Evolutionary conservation across 2,329 filamentous ascomycete species (phyloP), one percentile per base, ranked within the genome.

Genomic region (Fonsecaea erecta): DNA sequence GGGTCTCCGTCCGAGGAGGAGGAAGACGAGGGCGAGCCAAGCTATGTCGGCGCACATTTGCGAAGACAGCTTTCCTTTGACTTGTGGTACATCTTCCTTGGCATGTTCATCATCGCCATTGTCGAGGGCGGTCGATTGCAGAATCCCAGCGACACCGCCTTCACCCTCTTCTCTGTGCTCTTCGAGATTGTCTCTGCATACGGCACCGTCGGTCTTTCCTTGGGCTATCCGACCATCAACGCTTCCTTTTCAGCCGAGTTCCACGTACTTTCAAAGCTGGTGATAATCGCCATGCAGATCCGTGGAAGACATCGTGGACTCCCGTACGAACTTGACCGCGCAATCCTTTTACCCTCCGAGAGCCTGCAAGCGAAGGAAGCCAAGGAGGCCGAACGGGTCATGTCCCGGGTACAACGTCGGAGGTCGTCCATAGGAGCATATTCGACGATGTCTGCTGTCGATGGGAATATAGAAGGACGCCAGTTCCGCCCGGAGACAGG

Each of bases 51-150:
- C 2, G 89, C 91, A 58, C 95, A 99, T 86, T 84, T 99, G 76
- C 90, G 95, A 40, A 88, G 91, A 53, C 95, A 99, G 77, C 85
- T 99, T 37, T 96, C 93, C 60, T 99, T 99, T 80, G 95, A 99
- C 78, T 78, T 99, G 77, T 99, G 95, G 95, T 99, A 93, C 73
- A 90, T 99, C 64, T 97, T 96, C 74, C 77, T 98, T 24, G 95
- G 95, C 0, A 87, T 96, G 71, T 99, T 99, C 79, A 86, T 98
- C 75, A 90, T 99, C 73, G 85, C 90, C 66, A 97, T 99, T 72
- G 88, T 91, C 32, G 96, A 99, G 79, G 94, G 93, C 3, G 63
- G 73, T 7, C 86, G 88, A 16, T 82, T 99, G 12, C 82, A 90
- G 74, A 84, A 85, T 71, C 79, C 77, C 26, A 81, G 88, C 65